Evolutionary conservation across 2,329 filamentous ascomycete species (phyloP), one percentile per base, ranked within the genome.

Genomic region (Didymella arachidicola): DNA sequence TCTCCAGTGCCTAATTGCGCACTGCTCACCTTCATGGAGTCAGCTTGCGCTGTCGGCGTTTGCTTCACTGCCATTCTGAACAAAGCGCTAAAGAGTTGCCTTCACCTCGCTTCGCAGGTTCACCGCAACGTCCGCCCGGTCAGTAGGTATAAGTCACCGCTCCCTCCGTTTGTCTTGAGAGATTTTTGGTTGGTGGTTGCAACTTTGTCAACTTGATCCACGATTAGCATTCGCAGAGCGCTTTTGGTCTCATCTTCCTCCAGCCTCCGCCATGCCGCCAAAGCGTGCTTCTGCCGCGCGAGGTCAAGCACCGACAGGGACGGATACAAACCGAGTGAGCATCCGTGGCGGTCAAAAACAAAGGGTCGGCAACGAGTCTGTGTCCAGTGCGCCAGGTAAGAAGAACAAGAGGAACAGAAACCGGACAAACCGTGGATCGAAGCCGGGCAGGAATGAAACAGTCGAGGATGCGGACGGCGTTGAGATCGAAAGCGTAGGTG

Each of bases 61-160:
- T 50, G 47, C 25, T 32, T n/a, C 11, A 7, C n/a, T 22, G n/a
- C 36, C 25, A 1, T 29, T 49, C 46, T 29, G 7, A n/a, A 39
- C 5, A 22, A 22, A 41, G 16, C 25, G 46, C 19, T 14, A 6
- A 43, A 27, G 22, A 27, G 25, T 25, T 27, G 25, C 47, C 26
- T 44, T 53, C 39, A 44, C 50, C 50, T 45, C 30, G n/a, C 47
- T 42, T 41, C 22, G 25, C 26, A 32, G 25, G 7, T 18, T n/a
- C 36, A 29, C 26, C 34, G 34, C 26, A 10, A 14, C 11, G 14
- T 10, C 18, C 3, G 18, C 27, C 14, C 11, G n/a, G 11, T 30
- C 10, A 16, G 36, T 10, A 14, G 14, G 7, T 29, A 6, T 41
- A 14, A 14, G 7, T 5, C 14, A 26, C 34, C 10, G 2, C 26